These are phyloP conservation scores for Fusarium paranaense DNA, from an alignment of 2,329 filamentous ascomycete species.

Conservation along the genomic window DNA sequence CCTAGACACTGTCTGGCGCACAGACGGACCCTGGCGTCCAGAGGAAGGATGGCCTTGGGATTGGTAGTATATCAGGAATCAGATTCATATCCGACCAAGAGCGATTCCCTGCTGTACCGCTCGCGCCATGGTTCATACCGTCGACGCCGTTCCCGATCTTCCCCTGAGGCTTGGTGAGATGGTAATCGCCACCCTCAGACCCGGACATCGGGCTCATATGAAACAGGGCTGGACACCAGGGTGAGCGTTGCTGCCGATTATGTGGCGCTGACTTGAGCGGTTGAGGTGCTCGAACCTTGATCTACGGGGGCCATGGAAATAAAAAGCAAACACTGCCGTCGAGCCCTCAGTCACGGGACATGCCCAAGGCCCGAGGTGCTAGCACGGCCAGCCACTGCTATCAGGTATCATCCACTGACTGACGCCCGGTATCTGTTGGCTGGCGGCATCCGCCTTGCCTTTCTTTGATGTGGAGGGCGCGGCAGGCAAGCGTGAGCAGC, in stretches of 20 bases:
- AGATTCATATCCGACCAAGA: background rate
- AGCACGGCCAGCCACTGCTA: background rate
- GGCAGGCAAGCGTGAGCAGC: conserved; percentile 5
- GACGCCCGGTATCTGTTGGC: background rate
- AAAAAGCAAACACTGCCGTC: conserved; percentile 1
- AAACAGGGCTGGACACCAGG: background rate
- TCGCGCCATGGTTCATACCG: background rate
- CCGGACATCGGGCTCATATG: background rate
- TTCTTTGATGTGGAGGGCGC: background rate
- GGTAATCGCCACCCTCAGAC: background rate
- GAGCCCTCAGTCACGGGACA: conserved; percentile 1
- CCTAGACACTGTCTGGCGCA: conserved; percentile 27
- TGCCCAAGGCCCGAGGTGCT: background rate
- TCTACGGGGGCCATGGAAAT: background rate
- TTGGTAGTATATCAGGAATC: background rate
- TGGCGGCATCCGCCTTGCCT: background rate
- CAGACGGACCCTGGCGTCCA: conserved; percentile 11
- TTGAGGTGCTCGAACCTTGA: background rate
- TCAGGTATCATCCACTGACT: background rate
- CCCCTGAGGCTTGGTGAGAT: background rate
- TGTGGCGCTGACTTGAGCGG: background rate
- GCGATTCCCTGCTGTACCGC: background rate
- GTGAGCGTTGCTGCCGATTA: background rate
- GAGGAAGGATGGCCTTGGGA: background rate
- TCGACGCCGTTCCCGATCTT: background rate